These are phyloP conservation scores for Diaporthe ampelina DNA, from an alignment of 2,329 filamentous ascomycete genomes.

Conservation along the genomic window DNA sequence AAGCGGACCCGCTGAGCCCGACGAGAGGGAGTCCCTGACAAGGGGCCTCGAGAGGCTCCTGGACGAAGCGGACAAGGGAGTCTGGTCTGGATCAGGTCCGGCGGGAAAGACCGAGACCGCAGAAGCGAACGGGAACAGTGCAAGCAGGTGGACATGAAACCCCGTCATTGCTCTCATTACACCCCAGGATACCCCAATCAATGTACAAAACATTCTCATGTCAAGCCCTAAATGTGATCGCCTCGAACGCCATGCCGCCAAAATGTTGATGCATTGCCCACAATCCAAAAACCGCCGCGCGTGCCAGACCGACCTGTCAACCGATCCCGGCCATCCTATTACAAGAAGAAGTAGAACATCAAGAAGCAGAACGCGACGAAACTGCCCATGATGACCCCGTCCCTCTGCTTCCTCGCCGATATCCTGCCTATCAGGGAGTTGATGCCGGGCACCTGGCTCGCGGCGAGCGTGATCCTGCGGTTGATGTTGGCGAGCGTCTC, in stretches of 20 bases:
- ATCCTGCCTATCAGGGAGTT: conserved; percentile 94
- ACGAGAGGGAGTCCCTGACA: conserved; percentile 77
- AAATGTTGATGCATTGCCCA: conserved; percentile 26
- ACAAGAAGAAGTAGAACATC: conserved; percentile 85
- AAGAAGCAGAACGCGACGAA: conserved; percentile 96
- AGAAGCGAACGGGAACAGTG: neutral
- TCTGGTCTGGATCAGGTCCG: conserved; percentile 35
- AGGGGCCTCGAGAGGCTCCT: conserved; percentile 75
- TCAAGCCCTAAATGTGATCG: conserved; percentile 9
- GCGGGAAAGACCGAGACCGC: conserved; percentile 15
- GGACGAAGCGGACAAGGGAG: conserved; percentile 64
- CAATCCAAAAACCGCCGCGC: conserved; percentile 11
- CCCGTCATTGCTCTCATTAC: neutral
- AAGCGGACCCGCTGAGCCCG: conserved; percentile 76
- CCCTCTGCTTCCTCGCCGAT: conserved; percentile 92
- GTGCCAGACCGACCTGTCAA: neutral
- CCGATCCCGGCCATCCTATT: neutral
- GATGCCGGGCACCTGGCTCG: conserved; percentile 91
- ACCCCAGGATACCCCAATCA: conserved; percentile 39
- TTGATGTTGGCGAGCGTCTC: conserved; percentile 93
- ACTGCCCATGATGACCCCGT: conserved; percentile 90
- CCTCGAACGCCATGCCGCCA: conserved; percentile 39
- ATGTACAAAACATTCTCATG: conserved; percentile 38
- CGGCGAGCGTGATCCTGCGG: conserved; percentile 88
- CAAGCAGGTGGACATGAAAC: conserved; percentile 14